Conservation (phyloP, 1,284 basidiomycete species). For the Tremellales sp. region DNA sequence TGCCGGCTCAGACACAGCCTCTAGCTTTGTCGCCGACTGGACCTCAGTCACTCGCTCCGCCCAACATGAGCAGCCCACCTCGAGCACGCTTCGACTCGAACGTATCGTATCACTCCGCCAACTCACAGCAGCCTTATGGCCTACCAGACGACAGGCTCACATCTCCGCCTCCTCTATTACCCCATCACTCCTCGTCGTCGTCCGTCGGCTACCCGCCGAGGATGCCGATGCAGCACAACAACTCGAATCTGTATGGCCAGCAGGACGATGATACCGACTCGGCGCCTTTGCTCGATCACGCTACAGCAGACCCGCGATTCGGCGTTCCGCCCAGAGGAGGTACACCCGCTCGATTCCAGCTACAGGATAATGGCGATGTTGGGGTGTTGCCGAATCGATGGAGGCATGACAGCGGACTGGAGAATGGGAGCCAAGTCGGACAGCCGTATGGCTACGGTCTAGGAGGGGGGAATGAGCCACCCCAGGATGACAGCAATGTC, state of each 20-base stretch:
- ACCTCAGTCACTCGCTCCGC: slow-evolving; percentile 4
- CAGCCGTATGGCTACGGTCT: slow-evolving; percentile 13
- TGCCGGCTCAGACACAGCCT: slow-evolving; percentile 4
- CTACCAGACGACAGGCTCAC: slow-evolving; percentile 25
- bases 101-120: slow-evolving; percentile 12
- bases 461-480: slow-evolving; percentile 7
- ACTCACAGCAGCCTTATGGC: slow-evolving; percentile 16
- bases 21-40: not conserved
- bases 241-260: slow-evolving; percentile 4
- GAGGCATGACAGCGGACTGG: slow-evolving; percentile 8
- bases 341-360: slow-evolving; percentile 19
- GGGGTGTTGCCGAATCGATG: slow-evolving; percentile 20
- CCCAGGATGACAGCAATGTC: slow-evolving; percentile 46
- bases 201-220: slow-evolving; percentile 9
- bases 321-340: slow-evolving; percentile 14
- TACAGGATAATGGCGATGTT: slow-evolving; percentile 29
- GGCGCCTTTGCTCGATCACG: slow-evolving; percentile 34
- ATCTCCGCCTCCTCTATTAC: slow-evolving; percentile 37
- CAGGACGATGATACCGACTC: slow-evolving; percentile 40
- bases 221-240: not conserved
- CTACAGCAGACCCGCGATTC: slow-evolving; percentile 27
- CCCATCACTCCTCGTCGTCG: slow-evolving; percentile 20
- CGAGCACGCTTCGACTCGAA: slow-evolving; percentile 22
- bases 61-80: slow-evolving; percentile 3
- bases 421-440: not conserved